These are phyloP conservation scores for Cordyceps militaris DNA, from an alignment of 2,329 filamentous ascomycete species.

Conservation along the genomic window DNA sequence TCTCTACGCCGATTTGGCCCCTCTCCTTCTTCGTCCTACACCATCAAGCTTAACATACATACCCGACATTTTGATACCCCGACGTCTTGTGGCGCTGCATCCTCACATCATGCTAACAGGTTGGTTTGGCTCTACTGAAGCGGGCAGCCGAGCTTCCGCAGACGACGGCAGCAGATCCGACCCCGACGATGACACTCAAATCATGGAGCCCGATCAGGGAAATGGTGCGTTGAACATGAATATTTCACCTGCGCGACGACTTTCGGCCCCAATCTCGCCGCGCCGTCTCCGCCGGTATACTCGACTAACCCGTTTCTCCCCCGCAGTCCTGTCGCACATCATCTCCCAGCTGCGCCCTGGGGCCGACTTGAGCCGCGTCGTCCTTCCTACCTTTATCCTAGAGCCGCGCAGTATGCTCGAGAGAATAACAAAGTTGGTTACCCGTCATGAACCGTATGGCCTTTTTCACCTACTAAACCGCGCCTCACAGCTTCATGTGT, in stretches of 20 bases:
- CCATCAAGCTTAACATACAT: not conserved
- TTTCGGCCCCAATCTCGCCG: not conserved
- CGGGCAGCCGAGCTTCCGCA: conserved; percentile 46
- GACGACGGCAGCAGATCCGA: conserved; percentile 46
- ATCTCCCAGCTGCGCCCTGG: conserved; percentile 95
- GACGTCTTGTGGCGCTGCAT: not conserved
- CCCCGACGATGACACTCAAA: conserved; percentile 62
- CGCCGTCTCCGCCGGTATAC: not conserved
- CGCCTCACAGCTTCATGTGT: conserved; percentile 79
- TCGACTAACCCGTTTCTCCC: not conserved
- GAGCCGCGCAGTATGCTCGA: conserved; percentile 98
- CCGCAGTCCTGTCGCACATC: conserved; percentile 83
- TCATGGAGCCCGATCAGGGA: conserved; percentile 87
- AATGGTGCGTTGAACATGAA: conserved; percentile 60
- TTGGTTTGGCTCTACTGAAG: conserved; percentile 31
- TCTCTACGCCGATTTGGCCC: not conserved
- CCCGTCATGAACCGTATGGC: not conserved
- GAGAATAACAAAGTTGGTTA: conserved; percentile 81
- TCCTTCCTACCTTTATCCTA: conserved; percentile 93
- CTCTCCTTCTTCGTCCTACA: not conserved
- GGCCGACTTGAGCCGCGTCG: conserved; percentile 89
- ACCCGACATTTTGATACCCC: not conserved
- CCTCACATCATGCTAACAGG: conserved; percentile 33
- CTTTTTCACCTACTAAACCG: conserved; percentile 7
- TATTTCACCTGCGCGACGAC: not conserved